Base-by-base conservation (phyloP, 768 basidiomycete species). In the Boletus insuetus region DNA sequence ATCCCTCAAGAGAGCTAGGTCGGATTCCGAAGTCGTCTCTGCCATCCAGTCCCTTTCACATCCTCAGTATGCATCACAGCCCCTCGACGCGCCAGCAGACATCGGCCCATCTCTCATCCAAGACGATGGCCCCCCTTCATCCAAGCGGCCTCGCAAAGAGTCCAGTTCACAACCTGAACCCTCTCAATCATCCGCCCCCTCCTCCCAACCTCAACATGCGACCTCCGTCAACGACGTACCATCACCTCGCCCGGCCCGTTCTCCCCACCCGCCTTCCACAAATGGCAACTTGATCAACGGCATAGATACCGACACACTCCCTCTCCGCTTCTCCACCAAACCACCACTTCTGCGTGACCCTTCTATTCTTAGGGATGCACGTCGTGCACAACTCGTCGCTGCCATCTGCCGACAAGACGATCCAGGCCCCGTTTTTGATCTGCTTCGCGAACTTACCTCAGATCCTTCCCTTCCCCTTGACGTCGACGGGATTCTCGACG, bases 401-500 rank as follows among this genome's bases (percentile, higher is more conserved):
- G 76, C 82, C 22, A 84, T 93, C 55, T 85, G 80, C 60, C 81
- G 84, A 62, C 79, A 79, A 40, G 90, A 92, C 58, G 87, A 92
- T 58, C 82, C 89, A 0, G 64, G 62, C 17, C 68, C 78, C 6
- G 78, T 92, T 6, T 68, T 92, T 4, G 81, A 86, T 46, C 73
- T 85, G 26, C 71, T 92, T 20, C 86, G 86, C 42, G 85, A 86
- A 67, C 77, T 87, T 20, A 76, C 81, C 7, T 75, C 81, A 1
- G 68, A 78, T 50, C 65, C 72, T 16, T 65, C 69, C 22, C 53
- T 65, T 17, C 65, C 70, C 7, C 51, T 65, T 37, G 91, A 94
- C 55, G 74, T 92, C 46, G 90, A 98, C 66, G 78, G 82, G n/a
- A 79, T 96, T 40, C 81, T 99, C 40, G 97, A 99, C 64, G 92